Percentiles rank a stretch among this genome's conserved stretches.
phyloP scores from a whole-genome alignment of 1,284 basidiomycete species.

The Pulveroboletus ridleyi region DNA sequence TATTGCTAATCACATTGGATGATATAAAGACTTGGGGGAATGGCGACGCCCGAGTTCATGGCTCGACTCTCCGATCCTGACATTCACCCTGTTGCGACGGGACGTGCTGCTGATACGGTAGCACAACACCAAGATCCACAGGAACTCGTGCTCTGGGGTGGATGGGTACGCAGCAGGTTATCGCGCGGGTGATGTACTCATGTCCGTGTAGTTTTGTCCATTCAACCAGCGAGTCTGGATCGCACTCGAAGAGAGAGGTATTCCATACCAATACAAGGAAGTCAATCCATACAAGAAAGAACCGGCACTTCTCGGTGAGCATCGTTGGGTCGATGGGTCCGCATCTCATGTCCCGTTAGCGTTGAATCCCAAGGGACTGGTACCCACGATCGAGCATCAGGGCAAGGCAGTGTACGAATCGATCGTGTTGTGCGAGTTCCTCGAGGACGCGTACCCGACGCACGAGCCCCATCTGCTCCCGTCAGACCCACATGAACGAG shows the following conservation, averaged over 20 bases:
- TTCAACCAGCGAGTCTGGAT: conserved; percentile 3
- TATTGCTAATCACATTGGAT: too few species aligned
- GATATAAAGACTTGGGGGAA: too few species aligned
- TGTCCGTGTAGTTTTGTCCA: background rate
- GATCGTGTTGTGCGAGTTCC: conserved; percentile 3
- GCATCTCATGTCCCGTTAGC: background rate
- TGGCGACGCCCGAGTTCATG: background rate
- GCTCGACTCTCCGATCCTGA: background rate
- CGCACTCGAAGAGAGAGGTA: background rate
- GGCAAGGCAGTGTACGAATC: background rate
- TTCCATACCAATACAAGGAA: conserved; percentile 1
- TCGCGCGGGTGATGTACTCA: background rate
- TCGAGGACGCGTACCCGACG: conserved; percentile 1
- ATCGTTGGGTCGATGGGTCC: too few species aligned
- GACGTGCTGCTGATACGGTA: background rate
- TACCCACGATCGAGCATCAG: background rate
- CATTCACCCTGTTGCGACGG: background rate
- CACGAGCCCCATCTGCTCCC: background rate
- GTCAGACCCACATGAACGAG: background rate
- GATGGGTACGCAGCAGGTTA: background rate
- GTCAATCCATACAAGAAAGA: conserved; percentile 3
- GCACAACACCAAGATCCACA: background rate
- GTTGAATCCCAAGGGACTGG: conserved; percentile 1
- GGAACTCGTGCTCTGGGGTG: background rate
- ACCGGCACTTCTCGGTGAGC: background rate